Evolutionary conservation across 805 yeast genomes (phyloP).

Genomic region (Monosporozyma unispora): DNA sequence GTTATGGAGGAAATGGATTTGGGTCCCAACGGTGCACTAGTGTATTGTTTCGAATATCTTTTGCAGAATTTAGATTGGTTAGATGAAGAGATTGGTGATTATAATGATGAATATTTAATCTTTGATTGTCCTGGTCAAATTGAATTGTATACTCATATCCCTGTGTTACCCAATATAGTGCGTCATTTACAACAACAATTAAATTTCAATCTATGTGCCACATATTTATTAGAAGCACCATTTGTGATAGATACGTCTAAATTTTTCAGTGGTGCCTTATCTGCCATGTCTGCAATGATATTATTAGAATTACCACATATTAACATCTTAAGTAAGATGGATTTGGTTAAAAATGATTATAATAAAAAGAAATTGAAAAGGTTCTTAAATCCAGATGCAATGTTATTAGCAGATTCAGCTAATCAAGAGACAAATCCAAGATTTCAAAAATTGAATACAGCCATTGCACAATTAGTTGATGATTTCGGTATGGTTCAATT

Average conservation of each 20-base stretch:
- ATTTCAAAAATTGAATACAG: constrained; percentile 61
- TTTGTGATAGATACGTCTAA: constrained; percentile 85
- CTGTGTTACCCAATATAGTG: constrained; percentile 82
- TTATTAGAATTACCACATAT: constrained; percentile 90
- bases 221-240: constrained; percentile 88
- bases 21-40: constrained; percentile 92
- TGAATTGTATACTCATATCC: constrained; percentile 88
- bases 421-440: constrained; percentile 42
- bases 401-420: constrained; percentile 47
- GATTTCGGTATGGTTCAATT: constrained; percentile 99
- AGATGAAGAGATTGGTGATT: constrained; percentile 95
- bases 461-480: constrained; percentile 85
- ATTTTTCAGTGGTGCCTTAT: constrained; percentile 88
- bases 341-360: constrained; percentile 71
- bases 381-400: constrained; percentile 86
- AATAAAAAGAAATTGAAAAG: constrained; percentile 70
- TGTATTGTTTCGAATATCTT: constrained; percentile 89
- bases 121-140: constrained; percentile 98
- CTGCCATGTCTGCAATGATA: constrained; percentile 98
- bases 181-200: constrained; percentile 72
- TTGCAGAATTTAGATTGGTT: constrained; percentile 91
- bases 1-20: constrained; percentile 89
- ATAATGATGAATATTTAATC: constrained; percentile 83
- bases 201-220: constrained; percentile 84
- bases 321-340: constrained; percentile 79